Base-by-base conservation (phyloP, 441 rosid genomes). In the Heliophila coronopifolia region DNA sequence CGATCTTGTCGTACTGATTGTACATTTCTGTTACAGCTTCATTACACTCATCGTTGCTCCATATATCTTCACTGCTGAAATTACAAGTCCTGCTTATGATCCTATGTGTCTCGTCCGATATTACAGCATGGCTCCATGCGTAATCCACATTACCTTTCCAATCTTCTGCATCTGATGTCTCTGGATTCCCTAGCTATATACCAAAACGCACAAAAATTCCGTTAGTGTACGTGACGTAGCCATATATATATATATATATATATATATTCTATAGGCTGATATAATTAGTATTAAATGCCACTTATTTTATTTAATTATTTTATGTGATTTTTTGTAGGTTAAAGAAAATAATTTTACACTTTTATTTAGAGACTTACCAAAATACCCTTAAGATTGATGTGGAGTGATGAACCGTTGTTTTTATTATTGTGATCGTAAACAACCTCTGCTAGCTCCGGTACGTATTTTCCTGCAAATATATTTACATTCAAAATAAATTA, bases 141-240 rank as follows among this genome's bases (percentile, higher is more conserved):
- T 87, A 87, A 65, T 92, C 98, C 40, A 83, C 83, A 50, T 78
- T 41, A 1, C 98, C 98, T 60, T 65, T 69, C 96, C 91, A 87
- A 50, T 92, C 98, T 5, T 92, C 94, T n/a, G 77, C 76, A 20
- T 69, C 76, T 37, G 73, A 64, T 18, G 96, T 85, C 73, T 85
- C 96, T 1, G 98, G 96, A 76, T 92, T 92, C 12, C 98, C 98
- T 62, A 92, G 28, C 98, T 91, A n/a, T n/a, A n/a, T n/a, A n/a
- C n/a, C n/a, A n/a, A n/a, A n/a, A n/a, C n/a, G n/a, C n/a, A 23
- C 40, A 25, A n/a, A n/a, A n/a, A n/a, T n/a, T n/a, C n/a, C n/a
- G n/a, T n/a, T n/a, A n/a, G n/a, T 20, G 23, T 4, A 20, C 4
- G 23, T 20, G 23, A 20, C 23, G 23, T n/a, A n/a, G n/a, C n/a